Evolutionary conservation across 2,329 filamentous ascomycete species (phyloP).

Genomic region (Hymenoscyphus occultus): DNA sequence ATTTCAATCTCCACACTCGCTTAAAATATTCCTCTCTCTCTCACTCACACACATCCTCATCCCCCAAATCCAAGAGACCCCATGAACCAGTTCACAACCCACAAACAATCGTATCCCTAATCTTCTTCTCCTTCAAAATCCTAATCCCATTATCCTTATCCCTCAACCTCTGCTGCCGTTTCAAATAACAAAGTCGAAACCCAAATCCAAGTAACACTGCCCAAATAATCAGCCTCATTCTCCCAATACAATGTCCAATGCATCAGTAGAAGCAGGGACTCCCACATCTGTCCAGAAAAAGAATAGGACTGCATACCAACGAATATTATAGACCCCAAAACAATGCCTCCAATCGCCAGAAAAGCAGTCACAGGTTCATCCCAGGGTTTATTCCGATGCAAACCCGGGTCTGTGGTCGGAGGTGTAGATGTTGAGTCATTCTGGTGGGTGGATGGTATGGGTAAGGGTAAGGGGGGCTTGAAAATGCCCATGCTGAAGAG

Average conservation of each 20-base stretch:
- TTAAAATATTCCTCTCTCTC: background rate
- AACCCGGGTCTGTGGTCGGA: background rate
- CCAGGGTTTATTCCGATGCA: background rate
- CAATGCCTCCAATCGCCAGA: background rate
- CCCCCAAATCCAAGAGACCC: background rate
- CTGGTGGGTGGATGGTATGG: too few species aligned
- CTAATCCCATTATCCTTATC: background rate
- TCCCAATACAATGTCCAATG: background rate
- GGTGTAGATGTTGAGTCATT: background rate
- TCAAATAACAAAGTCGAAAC: background rate
- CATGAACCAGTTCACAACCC: background rate
- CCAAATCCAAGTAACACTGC: too few species aligned
- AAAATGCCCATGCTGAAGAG: background rate
- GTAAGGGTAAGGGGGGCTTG: too few species aligned
- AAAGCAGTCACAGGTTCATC: background rate
- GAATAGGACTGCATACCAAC: background rate
- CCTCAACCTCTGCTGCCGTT: background rate
- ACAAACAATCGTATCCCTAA: background rate
- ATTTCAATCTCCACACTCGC: too few species aligned
- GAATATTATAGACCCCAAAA: background rate
- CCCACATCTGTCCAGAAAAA: background rate
- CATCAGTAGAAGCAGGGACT: background rate
- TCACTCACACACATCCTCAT: background rate
- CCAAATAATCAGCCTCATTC: background rate
- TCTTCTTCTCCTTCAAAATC: background rate